Base-by-base conservation (phyloP, 805 yeast species). In the Spathaspora passalidarum region DNA sequence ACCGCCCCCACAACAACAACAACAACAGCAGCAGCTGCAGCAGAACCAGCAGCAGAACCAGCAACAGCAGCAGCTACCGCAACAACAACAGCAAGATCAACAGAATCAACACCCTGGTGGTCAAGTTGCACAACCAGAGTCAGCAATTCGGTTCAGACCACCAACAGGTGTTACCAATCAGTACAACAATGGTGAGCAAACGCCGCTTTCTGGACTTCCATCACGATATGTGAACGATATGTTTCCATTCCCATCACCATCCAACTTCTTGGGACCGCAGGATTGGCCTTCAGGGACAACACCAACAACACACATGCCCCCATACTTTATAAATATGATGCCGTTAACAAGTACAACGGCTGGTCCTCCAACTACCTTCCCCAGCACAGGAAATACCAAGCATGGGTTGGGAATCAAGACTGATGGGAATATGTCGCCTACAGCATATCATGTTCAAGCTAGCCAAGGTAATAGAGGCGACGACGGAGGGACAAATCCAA, bases 161-260 rank as follows among this genome's bases (percentile, higher is more conserved):
- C 45, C 45, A 13, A 14, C 40, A 19, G 34, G 34, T 10, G 16
- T 21, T 10, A n/a, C 36, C 29, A 20, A 29, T 7, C 47, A 38
- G 16, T 53, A 18, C 53, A 34, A 49, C 53, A 60, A 56, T 20
- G 70, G 84, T 10, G 89, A 84, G 34, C 89, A 84, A 49, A 82
- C 90, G 0, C 88, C 91, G 2, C 62, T 85, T 2, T 84, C 85
- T 5, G 83, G 81, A 0, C 66, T 87, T 19, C 49, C 49, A 5
- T 42, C 46, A 14, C 91, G 86, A 43, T 87, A 82, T 55, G 80
- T 86, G 36, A 76, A 76, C 48, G 95, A 87, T 55, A 69, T 84
- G 59, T 81, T 88, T 56, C 91, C 90, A 23, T 85, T 92, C 5
- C 96, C 96, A 0, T 78, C 49, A 11, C 49, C 49, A n/a, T 47